Base-by-base conservation (phyloP, 1,139 yeast genomes). In the Magnusiomyces clavatus region DNA sequence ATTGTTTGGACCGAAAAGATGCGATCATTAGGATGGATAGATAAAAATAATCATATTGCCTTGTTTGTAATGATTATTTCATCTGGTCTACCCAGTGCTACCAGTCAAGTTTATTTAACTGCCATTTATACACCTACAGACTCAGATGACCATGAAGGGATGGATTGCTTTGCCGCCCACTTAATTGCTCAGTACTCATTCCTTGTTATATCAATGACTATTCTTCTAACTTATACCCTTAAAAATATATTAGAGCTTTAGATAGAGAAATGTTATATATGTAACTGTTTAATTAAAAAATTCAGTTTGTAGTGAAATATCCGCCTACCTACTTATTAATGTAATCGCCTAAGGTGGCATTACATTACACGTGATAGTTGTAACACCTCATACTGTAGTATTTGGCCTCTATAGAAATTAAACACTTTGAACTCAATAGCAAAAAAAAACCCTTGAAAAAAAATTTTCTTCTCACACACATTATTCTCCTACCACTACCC, bases 11-110 rank as follows among this genome's bases (percentile, higher is more conserved):
- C 78, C 42, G 69, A 77, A 38, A 72, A 76, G 56, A 58, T 82
- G 34, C 68, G 73, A 19, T 61, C 63, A 34, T 69, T 76, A 42
- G 79, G 80, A 0, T 75, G 82, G 76, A 68, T 81, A 16, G 72
- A 67, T 34, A 29, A 16, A 12, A 38, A 43, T 19, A 77, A 75
- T 47, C 88, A 87, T 61, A 75, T 81, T 66, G 70, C 81, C 2
- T 69, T 77, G 24, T 85, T 90, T 60, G 83, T 89, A n/a, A 77
- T 86, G 62, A 84, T 84, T 16, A 74, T 88, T 48, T 82, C 84
- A 29, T 84, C 81, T 64, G 89, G 94, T 0, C 75, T 87, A 53
- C 97, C 97, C 0, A 83, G 86, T 56, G 95, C 96, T 0, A 89
- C 97, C 0, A 77, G 89, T 1, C 77, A 86, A 60, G 82, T 89